Evolutionary conservation across 108 stramenopile species (phyloP), one percentile per base, ranked within the genome.

Genomic region (Cyclotella baltica): DNA sequence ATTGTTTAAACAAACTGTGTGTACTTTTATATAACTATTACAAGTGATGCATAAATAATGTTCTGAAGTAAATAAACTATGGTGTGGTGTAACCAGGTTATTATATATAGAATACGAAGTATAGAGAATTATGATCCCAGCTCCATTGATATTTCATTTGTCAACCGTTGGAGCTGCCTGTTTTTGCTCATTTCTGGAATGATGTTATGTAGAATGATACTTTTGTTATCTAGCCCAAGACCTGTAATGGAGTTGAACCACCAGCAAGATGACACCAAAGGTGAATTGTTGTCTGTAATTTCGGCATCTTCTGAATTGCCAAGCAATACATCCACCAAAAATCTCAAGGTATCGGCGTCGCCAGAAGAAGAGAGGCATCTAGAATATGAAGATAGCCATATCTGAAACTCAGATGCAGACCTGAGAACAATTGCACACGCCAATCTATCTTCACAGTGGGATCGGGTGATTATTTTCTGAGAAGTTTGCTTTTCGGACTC

Each of bases 391-490:
- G 76, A 52, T 1, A 94, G 67, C 94, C 94, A 96, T 55, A 76
- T 68, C 36, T 86, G 62, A 59, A 93, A 93, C 63, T 96, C 94
- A 46, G 69, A 34, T 25, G 75, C 67, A 1, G 90, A 92, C 18
- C 78, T 83, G 20, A 96, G 81, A 20, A 87, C 89, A 59, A 93
- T 40, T 4, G 94, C 87, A 67, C 94, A 96, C 0, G 94, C 91
- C 84, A 96, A 83, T 43, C 94, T 88, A 75, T 96, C 92, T 79
- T 96, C 94, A 64, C 94, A 96, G 67, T 96, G 94, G 8, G 92
- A 81, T 67, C 90, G 77, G 19, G 92, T 90, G 6, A 85, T 77
- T 16, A 87, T 77, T 38, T 52, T 50, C 40, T 75, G 73, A 29
- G 52, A 67, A n/a, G 67, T 55, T 11, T 48, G 51, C 29, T 76